Percentiles rank a stretch among this genome's conserved stretches.
phyloP scores from a whole-genome alignment of 2,329 filamentous ascomycete species.

The Ophiostoma populinum region DNA sequence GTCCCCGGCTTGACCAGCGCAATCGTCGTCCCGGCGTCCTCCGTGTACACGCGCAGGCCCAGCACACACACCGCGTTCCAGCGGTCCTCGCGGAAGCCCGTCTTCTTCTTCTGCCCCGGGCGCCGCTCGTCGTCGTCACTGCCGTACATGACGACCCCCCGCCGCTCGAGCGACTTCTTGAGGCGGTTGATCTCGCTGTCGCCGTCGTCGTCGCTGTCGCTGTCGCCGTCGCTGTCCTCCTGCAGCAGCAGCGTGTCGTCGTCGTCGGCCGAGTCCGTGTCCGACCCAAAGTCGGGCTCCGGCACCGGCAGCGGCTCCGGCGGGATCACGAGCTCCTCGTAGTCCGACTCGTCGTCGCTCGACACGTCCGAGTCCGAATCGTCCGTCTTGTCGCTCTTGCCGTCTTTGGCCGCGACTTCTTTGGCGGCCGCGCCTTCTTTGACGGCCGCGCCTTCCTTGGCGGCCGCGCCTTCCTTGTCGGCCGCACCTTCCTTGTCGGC shows the following conservation, averaged over 20 bases:
- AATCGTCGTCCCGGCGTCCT: not conserved
- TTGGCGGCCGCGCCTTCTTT: too few species aligned
- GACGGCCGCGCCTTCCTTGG: not conserved
- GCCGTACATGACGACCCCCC: not conserved
- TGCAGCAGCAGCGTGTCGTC: not conserved
- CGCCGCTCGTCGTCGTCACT: not conserved
- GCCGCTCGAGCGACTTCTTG: not conserved
- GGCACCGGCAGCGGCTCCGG: slow-evolving; percentile 2
- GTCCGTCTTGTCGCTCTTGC: not conserved
- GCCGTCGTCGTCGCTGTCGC: not conserved
- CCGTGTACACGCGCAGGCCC: slow-evolving; percentile 5
- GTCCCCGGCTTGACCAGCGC: not conserved
- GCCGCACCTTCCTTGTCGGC: not conserved
- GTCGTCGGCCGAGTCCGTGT: not conserved
- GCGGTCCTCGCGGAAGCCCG: not conserved
- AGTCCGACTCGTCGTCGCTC: not conserved
- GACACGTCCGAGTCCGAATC: not conserved
- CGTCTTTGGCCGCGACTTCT: not conserved
- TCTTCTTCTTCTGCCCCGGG: not conserved
- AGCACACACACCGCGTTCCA: slow-evolving; percentile 8
- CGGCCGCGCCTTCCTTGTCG: not conserved
- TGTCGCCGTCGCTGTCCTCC: slow-evolving; percentile 1
- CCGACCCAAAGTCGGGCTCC: slow-evolving; percentile 5
- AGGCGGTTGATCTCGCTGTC: not conserved
- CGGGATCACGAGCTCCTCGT: not conserved